phyloP scores from a whole-genome alignment of 225 moss, liverwort and hornwort species.

The Sphagnum contortum region DNA sequence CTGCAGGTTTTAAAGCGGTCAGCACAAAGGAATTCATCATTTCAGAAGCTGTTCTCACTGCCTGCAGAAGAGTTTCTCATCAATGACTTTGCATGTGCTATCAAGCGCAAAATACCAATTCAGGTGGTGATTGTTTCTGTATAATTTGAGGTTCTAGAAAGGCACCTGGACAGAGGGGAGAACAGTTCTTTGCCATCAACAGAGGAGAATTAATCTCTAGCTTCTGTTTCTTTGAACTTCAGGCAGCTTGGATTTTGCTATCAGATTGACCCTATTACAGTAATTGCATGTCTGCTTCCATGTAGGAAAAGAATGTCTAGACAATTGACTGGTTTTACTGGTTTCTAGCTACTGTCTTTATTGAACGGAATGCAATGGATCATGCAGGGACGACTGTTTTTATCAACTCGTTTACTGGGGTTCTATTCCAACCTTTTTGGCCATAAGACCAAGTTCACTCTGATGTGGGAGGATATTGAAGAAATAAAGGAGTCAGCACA shows the following conservation, averaged over 20 bases:
- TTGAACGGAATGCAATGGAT: too few relatives aligned
- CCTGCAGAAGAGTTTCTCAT: conserved; percentile 75
- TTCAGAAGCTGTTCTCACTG: conserved; percentile 72
- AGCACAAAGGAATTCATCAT: conserved; percentile 48
- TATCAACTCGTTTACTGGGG: conserved; percentile 73
- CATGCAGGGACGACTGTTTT: conserved; percentile 72
- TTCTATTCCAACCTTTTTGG: conserved; percentile 94
- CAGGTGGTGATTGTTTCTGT: conserved; percentile 19
- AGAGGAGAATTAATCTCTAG: too few relatives aligned
- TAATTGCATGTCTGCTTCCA: too few relatives aligned
- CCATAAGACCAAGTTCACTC: conserved; percentile 84
- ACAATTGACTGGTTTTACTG: too few relatives aligned
- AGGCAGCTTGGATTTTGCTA: too few relatives aligned
- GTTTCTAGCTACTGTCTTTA: too few relatives aligned
- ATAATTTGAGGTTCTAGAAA: too few relatives aligned
- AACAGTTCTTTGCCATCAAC: too few relatives aligned
- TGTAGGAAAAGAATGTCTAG: too few relatives aligned
- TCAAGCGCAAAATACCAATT: conserved; percentile 70
- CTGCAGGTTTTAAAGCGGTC: conserved; percentile 59
- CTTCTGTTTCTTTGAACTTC: too few relatives aligned
- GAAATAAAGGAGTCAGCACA: conserved; percentile 73
- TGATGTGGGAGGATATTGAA: conserved; percentile 93
- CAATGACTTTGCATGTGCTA: conserved; percentile 84
- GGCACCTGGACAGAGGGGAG: too few relatives aligned
- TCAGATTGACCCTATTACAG: too few relatives aligned